Evolutionary conservation across 805 yeast genomes (phyloP), one percentile per base, ranked within the genome.

Genomic region (Candida methanosorbosa): DNA sequence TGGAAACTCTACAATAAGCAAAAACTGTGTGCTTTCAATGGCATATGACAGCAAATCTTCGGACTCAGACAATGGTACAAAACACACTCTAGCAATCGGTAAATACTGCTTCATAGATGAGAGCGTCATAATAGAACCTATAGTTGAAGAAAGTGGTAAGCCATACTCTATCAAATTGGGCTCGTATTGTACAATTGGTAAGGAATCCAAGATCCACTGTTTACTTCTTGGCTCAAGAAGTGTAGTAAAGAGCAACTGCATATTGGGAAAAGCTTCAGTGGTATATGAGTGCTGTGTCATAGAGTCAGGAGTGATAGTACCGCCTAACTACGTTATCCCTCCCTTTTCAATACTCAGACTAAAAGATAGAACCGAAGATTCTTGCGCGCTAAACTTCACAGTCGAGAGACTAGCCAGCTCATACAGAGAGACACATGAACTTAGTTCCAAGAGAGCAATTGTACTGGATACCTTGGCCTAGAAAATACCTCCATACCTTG

Each of bases 271-370:
- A 27, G 44, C 57, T 18, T 54, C 66, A 8, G 55, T 65, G 1
- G 50, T 75, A 12, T 64, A 71, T 44, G 82, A 75, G 33, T 70
- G 78, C 45, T 70, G 75, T 36, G 40, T 70, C 3, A 56, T 75
- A 4, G 60, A 63, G 17, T 54, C 59, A 33, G 63, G 63, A 12
- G 59, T 70, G 0, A 39, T 43, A 3, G 41, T 75, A 2, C 75
- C 76, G 0, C 54, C 61, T 2, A 58, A 56, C 13, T 50, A 51
- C 38, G 63, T 67, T 18, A 57, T 74, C n/a, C 77, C 81, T 3
- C 74, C 79, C 0, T 74, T 64, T 41, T 61, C 72, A 25, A n/a
- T n/a, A n/a, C n/a, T n/a, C n/a, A n/a, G n/a, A n/a, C n/a, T n/a
- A n/a, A n/a, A n/a, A n/a, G n/a, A n/a, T n/a, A n/a, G n/a, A n/a